Evolutionary conservation across 208 protist species (phyloP).

Genomic region (Crithidia mellificae): DNA sequence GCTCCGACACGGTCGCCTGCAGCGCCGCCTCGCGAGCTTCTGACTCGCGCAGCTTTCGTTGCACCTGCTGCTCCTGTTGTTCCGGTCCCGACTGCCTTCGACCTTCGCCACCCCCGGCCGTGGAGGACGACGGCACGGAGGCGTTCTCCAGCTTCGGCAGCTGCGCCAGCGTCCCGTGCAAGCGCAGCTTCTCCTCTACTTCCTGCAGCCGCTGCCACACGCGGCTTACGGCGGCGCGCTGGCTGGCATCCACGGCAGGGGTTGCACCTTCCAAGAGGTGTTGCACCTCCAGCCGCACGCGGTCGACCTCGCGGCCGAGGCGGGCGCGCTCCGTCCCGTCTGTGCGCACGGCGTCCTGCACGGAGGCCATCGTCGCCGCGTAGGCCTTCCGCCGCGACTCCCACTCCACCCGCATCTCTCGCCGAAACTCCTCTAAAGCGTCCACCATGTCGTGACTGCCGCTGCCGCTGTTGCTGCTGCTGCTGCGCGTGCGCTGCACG

Average conservation of each 20-base stretch:
- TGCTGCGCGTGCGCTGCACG: slow-evolving; percentile 2
- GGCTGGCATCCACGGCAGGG: slow-evolving; percentile 12
- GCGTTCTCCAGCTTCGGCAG: slow-evolving; percentile 12
- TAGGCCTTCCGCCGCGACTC: slow-evolving; percentile 28
- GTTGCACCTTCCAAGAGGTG: slow-evolving; percentile 37
- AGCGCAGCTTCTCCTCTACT: slow-evolving; percentile 45
- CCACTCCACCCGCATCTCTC: slow-evolving; percentile 12
- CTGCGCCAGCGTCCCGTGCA: slow-evolving; percentile 23
- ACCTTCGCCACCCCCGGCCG: neutral
- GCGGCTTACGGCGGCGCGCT: slow-evolving; percentile 40
- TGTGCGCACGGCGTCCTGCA: slow-evolving; percentile 22
- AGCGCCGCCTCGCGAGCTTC: slow-evolving; percentile 15
- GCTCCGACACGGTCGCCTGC: slow-evolving; percentile 1
- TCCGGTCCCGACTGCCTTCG: neutral
- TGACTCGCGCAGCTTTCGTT: slow-evolving; percentile 4
- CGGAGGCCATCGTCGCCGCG: slow-evolving; percentile 8
- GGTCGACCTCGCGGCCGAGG: slow-evolving; percentile 49
- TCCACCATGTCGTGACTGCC: neutral
- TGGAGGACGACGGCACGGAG: neutral
- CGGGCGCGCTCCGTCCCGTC: slow-evolving; percentile 20
- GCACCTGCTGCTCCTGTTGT: no score
- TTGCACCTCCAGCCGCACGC: slow-evolving; percentile 55
- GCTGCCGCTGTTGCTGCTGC: neutral
- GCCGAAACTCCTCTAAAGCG: neutral
- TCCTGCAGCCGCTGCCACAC: slow-evolving; percentile 57